Percentiles rank a stretch among this genome's conserved stretches.
phyloP scores from a whole-genome alignment of 176 grass and related monocot species.

The Avena insularis region DNA sequence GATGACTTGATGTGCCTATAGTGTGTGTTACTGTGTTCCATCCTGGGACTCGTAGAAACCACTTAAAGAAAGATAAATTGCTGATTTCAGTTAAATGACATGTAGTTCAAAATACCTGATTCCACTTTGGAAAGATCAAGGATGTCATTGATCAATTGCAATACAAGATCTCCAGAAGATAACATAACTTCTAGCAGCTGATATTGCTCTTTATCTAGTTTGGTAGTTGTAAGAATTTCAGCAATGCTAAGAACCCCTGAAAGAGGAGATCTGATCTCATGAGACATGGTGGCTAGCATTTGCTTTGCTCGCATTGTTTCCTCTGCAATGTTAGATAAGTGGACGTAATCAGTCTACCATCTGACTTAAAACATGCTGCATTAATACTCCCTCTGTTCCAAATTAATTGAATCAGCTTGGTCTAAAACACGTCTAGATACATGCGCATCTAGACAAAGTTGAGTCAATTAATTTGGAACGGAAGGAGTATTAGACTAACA shows the following conservation, averaged over 20 bases:
- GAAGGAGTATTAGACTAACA: conserved; percentile 9
- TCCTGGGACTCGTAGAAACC: conserved; percentile 5
- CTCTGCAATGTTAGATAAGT: conserved; percentile 57
- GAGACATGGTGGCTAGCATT: conserved; percentile 97
- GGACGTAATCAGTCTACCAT: conserved; percentile 28
- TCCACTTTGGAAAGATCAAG: conserved; percentile 99
- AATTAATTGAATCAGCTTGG: no score
- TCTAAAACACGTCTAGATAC: no score
- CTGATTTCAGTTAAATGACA: background rate
- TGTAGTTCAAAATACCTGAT: conserved; percentile 68
- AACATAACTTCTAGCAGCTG: conserved; percentile 94
- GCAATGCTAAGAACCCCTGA: conserved; percentile 94
- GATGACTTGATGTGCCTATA: background rate
- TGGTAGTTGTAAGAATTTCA: conserved; percentile 81
- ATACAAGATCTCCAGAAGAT: conserved; percentile 95
- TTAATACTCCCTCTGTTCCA: no score
- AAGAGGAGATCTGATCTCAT: conserved; percentile 97
- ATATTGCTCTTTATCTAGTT: conserved; percentile 78
- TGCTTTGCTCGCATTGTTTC: conserved; percentile 98
- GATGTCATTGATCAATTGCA: conserved; percentile 96
- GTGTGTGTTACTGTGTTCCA: conserved; percentile 20
- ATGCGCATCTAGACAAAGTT: no score
- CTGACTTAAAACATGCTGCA: background rate
- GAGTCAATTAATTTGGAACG: no score
- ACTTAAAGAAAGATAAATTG: conserved; percentile 39